phyloP scores from a whole-genome alignment of 2,329 filamentous ascomycete species.

The Fusarium marasasianum region DNA sequence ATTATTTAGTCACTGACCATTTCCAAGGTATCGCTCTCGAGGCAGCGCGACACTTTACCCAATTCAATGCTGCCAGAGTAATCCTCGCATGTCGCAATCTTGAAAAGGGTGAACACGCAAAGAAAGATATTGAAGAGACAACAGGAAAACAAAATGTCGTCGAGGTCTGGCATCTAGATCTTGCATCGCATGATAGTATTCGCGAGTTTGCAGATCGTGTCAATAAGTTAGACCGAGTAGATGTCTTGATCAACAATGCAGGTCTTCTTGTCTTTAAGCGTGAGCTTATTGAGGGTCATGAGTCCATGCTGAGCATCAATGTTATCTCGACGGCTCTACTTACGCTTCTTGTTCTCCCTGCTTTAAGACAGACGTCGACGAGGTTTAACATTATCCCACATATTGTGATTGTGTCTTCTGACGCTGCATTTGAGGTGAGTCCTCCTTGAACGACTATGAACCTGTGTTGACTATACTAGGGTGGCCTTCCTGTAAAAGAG shows the following conservation, averaged over 20 bases:
- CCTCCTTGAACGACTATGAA: accelerated
- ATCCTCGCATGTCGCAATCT: conserved; percentile 54
- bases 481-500: conserved; percentile 48
- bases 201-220: conserved; percentile 48
- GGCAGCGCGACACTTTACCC: conserved; percentile 52
- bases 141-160: conserved; percentile 41
- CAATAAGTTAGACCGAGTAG: conserved; percentile 50
- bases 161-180: conserved; percentile 57
- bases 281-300: conserved; percentile 50
- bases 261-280: conserved; percentile 27
- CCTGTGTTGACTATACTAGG: conserved; percentile 11
- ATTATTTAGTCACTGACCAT: not conserved
- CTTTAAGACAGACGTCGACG: conserved; percentile 49
- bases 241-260: conserved; percentile 56
- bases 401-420: conserved; percentile 53
- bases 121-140: conserved; percentile 46
- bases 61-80: conserved; percentile 51
- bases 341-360: conserved; percentile 54
- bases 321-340: conserved; percentile 58
- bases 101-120: conserved; percentile 54
- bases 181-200: conserved; percentile 50
- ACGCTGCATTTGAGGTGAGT: conserved; percentile 37
- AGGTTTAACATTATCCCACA: conserved; percentile 48
- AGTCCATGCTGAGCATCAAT: conserved; percentile 57
- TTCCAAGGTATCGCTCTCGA: conserved; percentile 53